These are phyloP conservation scores for Plasmodiophora brassicae DNA, from an alignment of 208 protist genomes.

Conservation along the genomic window DNA sequence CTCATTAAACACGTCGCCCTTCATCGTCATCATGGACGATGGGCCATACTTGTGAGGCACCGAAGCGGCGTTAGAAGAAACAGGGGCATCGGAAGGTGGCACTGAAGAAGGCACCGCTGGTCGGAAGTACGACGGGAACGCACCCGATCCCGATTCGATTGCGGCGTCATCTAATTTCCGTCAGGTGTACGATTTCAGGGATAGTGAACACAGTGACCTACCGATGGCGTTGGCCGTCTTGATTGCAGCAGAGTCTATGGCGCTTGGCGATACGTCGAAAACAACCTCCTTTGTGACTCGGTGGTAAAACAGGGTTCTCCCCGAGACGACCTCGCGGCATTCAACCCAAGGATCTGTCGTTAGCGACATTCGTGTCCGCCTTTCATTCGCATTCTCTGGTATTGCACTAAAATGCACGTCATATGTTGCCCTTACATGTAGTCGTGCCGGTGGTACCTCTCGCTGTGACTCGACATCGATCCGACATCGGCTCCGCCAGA, in stretches of 20 bases:
- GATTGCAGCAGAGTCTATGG: too few relatives aligned
- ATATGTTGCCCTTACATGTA: not conserved
- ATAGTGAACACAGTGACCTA: not conserved
- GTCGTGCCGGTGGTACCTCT: not conserved
- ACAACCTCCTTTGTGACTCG: not conserved
- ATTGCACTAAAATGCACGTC: not conserved
- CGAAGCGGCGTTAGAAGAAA: not conserved
- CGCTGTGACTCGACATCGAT: not conserved
- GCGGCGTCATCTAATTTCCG: not conserved
- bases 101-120: not conserved
- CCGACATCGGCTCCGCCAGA: not conserved
- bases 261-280: not conserved
- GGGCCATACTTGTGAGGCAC: not conserved
- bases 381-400: not conserved
- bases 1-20: not conserved
- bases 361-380: not conserved
- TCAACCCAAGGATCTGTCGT: not conserved
- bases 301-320: not conserved
- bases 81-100: not conserved
- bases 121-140: not conserved
- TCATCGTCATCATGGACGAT: not conserved
- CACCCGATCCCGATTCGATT: not conserved
- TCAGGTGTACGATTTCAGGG: not conserved
- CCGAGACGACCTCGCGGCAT: slow-evolving; percentile 1
- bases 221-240: not conserved